Percentiles rank a stretch among this genome's conserved stretches.
These are phyloP conservation scores for Nemania bipapillata DNA, from an alignment of 2,329 filamentous ascomycete genomes.

Conservation along the genomic window DNA sequence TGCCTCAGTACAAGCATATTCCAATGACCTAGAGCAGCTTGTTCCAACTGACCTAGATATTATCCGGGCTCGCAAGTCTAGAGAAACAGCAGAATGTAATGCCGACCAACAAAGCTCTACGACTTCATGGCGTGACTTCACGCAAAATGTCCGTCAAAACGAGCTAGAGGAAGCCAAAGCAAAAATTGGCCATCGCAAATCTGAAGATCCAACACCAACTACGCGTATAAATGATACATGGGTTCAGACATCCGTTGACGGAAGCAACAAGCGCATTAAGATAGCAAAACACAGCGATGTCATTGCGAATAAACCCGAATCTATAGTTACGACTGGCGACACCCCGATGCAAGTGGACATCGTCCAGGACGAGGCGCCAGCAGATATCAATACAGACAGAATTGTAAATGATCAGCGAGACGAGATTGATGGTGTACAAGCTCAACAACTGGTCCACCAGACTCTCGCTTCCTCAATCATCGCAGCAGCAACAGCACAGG, in stretches of 20 bases:
- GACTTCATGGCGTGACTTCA: constrained; percentile 45
- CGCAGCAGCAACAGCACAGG: constrained; percentile 43
- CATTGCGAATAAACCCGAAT: constrained; percentile 11
- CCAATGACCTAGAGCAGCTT: constrained; percentile 80
- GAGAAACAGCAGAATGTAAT: constrained; percentile 44
- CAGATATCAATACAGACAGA: constrained; percentile 18
- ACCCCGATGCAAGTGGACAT: constrained; percentile 32
- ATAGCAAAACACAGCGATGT: constrained; percentile 43
- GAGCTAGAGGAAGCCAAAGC: constrained; percentile 44
- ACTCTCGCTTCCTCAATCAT: constrained; percentile 33
- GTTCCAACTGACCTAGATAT: constrained; percentile 86
- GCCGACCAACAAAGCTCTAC: constrained; percentile 31
- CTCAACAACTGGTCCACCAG: constrained; percentile 17
- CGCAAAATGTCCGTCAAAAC: constrained; percentile 43
- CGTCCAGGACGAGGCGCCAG: background rate
- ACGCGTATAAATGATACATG: constrained; percentile 55
- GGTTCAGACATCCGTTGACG: constrained; percentile 55
- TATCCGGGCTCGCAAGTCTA: constrained; percentile 60
- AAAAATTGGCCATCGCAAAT: constrained; percentile 47
- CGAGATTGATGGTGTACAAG: background rate
- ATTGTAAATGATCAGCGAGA: constrained; percentile 2
- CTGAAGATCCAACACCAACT: constrained; percentile 40
- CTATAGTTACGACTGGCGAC: constrained; percentile 4
- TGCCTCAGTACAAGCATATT: constrained; percentile 77
- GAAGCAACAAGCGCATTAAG: constrained; percentile 57